Evolutionary conservation across 2,329 filamentous ascomycete genomes (phyloP).

Genomic region (Spiromastix sp.): DNA sequence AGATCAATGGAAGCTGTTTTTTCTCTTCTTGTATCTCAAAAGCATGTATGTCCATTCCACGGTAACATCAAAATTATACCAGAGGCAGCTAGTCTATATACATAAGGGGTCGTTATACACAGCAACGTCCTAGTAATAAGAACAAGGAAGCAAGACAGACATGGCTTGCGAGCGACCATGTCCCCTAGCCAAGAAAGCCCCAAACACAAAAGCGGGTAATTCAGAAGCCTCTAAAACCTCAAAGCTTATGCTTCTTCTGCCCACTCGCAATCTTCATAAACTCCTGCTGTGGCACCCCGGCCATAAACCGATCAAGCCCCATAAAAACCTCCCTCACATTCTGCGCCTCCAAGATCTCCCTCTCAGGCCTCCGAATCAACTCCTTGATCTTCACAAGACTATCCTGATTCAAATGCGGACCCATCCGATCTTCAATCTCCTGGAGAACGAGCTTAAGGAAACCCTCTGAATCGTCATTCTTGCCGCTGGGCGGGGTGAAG

Average conservation of each 20-base stretch:
- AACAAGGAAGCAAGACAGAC: no score
- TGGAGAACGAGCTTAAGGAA: constrained; percentile 63
- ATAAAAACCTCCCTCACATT: constrained; percentile 78
- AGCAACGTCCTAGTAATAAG: no score
- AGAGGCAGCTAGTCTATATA: no score
- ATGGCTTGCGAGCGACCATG: no score
- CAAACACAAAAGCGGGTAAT: no score
- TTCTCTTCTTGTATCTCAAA: no score
- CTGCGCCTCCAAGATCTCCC: constrained; percentile 62
- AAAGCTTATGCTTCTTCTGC: constrained; percentile 92
- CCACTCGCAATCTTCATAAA: constrained; percentile 76
- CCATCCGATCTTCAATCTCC: constrained; percentile 74
- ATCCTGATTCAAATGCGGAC: constrained; percentile 66
- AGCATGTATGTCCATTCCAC: no score
- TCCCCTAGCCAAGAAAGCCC: no score
- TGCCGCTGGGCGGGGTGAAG: constrained; percentile 47
- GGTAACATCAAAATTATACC: no score
- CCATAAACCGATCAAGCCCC: constrained; percentile 69
- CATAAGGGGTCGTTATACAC: no score
- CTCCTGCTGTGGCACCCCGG: constrained; percentile 75
- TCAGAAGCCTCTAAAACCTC: no score
- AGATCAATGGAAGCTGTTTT: no score
- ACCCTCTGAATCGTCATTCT: constrained; percentile 51
- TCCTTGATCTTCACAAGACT: constrained; percentile 78
- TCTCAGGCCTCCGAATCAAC: constrained; percentile 63